Evolutionary conservation across 2,329 filamentous ascomycete genomes (phyloP).

Genomic region (Aulographum hederae): DNA sequence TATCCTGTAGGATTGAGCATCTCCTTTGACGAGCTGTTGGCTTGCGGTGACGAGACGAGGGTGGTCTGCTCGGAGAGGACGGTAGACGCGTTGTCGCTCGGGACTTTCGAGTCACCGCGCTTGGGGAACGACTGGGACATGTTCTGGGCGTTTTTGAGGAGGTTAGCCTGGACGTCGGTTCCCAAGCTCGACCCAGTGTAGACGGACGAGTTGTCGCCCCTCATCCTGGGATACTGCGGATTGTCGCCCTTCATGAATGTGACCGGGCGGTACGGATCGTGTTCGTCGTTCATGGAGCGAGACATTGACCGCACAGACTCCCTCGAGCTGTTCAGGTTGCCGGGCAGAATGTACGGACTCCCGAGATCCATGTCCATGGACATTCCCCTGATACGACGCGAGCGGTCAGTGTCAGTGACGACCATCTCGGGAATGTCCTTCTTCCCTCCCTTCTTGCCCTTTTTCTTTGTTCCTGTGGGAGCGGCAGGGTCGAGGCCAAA

Average conservation of each 20-base stretch:
- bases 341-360: slow-evolving; percentile 87
- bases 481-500: slow-evolving; percentile 55
- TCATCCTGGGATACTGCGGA: slow-evolving; percentile 4
- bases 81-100: slow-evolving; percentile 11
- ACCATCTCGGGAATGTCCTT: slow-evolving; percentile 30
- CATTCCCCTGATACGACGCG: slow-evolving; percentile 22
- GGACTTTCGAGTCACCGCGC: slow-evolving; percentile 17
- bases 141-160: slow-evolving; percentile 37
- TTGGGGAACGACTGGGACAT: slow-evolving; percentile 37
- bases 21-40: slow-evolving; percentile 2
- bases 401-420: slow-evolving; percentile 34
- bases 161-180: slow-evolving; percentile 28
- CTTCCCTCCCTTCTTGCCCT: slow-evolving; percentile 21
- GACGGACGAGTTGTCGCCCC: slow-evolving; percentile 26
- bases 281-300: slow-evolving; percentile 29
- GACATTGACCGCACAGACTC: slow-evolving; percentile 80
- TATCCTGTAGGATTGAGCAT: slow-evolving; percentile 5
- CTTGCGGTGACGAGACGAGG: background rate
- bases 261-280: slow-evolving; percentile 50
- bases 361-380: slow-evolving; percentile 51
- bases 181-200: slow-evolving; percentile 31
- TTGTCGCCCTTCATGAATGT: slow-evolving; percentile 33
- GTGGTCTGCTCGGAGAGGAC: slow-evolving; percentile 5
- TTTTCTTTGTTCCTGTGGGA: no score
- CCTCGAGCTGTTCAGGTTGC: slow-evolving; percentile 55